A percentile compares a stretch with the other conserved stretches of the same genome.
phyloP scores from a whole-genome alignment of 257 asterid species.

The Solanum arcanum region DNA sequence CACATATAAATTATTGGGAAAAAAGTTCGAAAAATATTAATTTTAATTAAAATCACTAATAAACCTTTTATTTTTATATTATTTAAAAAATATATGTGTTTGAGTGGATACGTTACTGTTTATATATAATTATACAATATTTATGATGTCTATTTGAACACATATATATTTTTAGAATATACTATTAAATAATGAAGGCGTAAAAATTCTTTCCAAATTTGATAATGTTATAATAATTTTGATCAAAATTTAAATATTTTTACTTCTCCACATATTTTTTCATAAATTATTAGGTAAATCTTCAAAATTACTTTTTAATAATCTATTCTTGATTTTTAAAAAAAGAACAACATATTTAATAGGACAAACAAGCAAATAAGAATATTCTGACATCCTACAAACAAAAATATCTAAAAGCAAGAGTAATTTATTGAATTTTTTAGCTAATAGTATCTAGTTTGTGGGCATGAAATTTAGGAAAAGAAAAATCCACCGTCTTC shows the following conservation, averaged over 20 bases:
- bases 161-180: no score
- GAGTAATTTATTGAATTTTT: neutral
- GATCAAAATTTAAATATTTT: no score
- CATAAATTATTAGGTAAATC: no score
- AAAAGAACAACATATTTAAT: neutral
- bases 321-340: neutral
- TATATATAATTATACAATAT: no score
- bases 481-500: neutral
- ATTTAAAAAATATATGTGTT: no score
- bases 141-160: fast-evolving
- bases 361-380: neutral
- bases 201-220: no score
- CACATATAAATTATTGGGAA: neutral
- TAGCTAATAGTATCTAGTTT: neutral
- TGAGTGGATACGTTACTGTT: fast-evolving
- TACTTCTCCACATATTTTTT: no score
- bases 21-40: no score
- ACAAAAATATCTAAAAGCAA: neutral
- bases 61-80: no score
- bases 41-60: no score
- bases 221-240: no score
- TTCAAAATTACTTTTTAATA: neutral
- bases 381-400: neutral
- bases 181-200: no score
- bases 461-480: neutral